Evolutionary conservation across 345 rosid genomes (phyloP), one percentile per base, ranked within the genome.

Genomic region (Melastoma malabathricum): DNA sequence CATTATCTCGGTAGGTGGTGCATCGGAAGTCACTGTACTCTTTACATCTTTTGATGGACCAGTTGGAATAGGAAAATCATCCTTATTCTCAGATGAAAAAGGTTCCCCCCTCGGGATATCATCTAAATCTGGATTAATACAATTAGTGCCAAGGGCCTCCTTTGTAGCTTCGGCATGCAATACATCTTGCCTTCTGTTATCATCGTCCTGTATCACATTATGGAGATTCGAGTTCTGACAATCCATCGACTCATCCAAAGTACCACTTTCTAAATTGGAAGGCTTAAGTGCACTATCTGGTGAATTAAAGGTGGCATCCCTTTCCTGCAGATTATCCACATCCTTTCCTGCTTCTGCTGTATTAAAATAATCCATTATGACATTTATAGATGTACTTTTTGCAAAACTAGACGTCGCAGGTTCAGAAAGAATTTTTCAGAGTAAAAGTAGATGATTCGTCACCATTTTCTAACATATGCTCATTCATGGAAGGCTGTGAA

Each of bases 1-100:
- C 65, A 88, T 65, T 72, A 60, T 83, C 67, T 88, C 97, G 57
- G 86, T 94, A 48, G 84, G 76, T 55, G 94, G 79, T 50, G 79
- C 60, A 54, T 78, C 84, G 58, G 75, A 54, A 45, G 54, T 68
- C 43, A 47, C 48, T 46, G 60, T 57, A 50, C 59, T 60, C 61
- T 72, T 54, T 60, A 65, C 55, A 44, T 65, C 59, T 53, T 68
- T 76, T 56, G 60, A 38, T 50, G 63, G 81, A 56, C 66, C 68
- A 71, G 61, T 61, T 15, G 64, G 15, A 19, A 63, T 56, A 13
- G 20, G 64, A 62, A 57, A 57, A 27, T 63, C 66, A 57, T 67
- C 54, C 23, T 47, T n/a, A 59, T 54, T 69, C 45, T 61, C 81
- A 65, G 47, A 57, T 50, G 60, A 45, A 68, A 43, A 50, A 52